phyloP scores from a whole-genome alignment of 345 rosid species.

The Xanthoceras sorbifolium region DNA sequence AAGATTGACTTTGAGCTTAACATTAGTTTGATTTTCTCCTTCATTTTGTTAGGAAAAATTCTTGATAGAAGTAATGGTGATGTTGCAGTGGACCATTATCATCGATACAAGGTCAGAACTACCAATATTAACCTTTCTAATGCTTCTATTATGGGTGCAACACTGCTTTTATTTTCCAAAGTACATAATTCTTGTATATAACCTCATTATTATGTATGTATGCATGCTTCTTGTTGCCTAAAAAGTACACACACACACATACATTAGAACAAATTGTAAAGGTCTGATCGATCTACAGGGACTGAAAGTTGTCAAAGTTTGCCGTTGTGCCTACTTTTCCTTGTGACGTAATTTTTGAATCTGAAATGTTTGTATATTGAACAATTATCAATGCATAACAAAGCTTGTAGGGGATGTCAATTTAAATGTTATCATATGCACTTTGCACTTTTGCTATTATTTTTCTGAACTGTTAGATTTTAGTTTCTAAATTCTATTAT shows the following conservation, averaged over 20 bases:
- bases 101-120: conserved; percentile 67
- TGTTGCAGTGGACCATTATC: conserved; percentile 77
- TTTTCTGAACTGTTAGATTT: not conserved
- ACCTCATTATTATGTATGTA: not conserved
- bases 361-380: conserved; percentile 8
- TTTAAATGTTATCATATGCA: not conserved
- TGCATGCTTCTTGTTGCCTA: not conserved
- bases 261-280: too few species aligned
- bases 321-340: not conserved
- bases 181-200: not conserved
- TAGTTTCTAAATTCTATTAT: not conserved
- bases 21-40: not conserved
- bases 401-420: not conserved
- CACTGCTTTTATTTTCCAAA: not conserved
- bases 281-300: not conserved
- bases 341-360: not conserved
- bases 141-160: not conserved
- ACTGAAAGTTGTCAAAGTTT: not conserved
- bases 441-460: not conserved
- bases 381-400: not conserved
- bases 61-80: conserved; percentile 75
- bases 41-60: conserved; percentile 49
- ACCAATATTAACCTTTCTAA: not conserved
- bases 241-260: too few species aligned
- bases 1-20: not conserved